Base-by-base conservation (phyloP, 2,329 filamentous ascomycete species). In the Colletotrichum orchidophilum region DNA sequence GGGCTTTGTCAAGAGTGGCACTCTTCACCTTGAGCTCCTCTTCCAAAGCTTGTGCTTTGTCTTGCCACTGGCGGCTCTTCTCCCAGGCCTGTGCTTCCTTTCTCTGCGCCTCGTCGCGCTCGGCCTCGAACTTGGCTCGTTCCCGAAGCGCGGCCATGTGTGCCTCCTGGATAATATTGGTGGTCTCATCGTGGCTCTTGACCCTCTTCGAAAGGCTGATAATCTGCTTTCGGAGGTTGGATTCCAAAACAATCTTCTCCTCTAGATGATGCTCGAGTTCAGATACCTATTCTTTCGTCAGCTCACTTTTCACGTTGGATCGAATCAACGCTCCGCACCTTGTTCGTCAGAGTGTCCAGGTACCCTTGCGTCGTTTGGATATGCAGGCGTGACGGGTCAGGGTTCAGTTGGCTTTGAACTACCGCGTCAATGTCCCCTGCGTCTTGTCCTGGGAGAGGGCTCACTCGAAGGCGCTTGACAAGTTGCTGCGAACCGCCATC, bases 101-200 rank as follows among this genome's bases (percentile, higher is more conserved):
- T 57, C 84, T 79, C 46, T 78, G 80, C 0, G 82, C 78, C 53
- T 86, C 82, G 49, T 82, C 78, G 60, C 83, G 83, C 35, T 89
- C 82, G 24, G 78, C 81, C 74, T 89, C 83, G 50, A 86, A 87
- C 5, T 75, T 75, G 39, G 81, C 81, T 39, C 87, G 85, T 26
- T 91, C 88, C 67, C 85, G 79, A 5, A 90, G 77, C 3, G 88
- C 87, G 15, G 81, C 81, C 73, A 86, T 84, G 68, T 85, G 86
- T 53, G 82, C 83, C 8, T 80, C 77, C 60, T 88, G 85, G 4
- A 89, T 83, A 6, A 79, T 78, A 26, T 80, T 79, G 2, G 85
- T 77, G 2, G 86, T 86, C 26, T 79, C 80, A 59, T 84, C 79
- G 63, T 86, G 82, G 21, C 85, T 85, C 33, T 84, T 82, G 18